Conservation (phyloP, 2,329 filamentous ascomycete species). For the Basipetospora chlamydospora region DNA sequence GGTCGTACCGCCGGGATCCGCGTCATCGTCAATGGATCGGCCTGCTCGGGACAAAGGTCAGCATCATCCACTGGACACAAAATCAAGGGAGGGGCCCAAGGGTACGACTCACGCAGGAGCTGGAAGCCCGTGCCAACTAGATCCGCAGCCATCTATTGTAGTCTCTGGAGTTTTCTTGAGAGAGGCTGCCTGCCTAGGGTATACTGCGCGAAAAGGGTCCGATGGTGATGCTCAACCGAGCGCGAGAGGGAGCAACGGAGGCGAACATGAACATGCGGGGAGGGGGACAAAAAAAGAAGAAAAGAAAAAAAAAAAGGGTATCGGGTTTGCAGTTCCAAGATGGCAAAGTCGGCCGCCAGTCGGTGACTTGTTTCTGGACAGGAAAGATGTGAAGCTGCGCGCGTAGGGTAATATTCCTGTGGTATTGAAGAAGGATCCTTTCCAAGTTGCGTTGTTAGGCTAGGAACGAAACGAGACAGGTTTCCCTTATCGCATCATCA, state of each 20-base stretch:
- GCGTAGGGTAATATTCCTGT: too few relatives aligned
- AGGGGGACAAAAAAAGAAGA: too few relatives aligned
- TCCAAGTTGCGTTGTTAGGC: too few relatives aligned
- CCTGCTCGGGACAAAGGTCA: constrained; percentile 1
- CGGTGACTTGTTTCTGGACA: too few relatives aligned
- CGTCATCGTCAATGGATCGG: constrained; percentile 9
- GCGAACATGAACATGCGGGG: constrained; percentile 4
- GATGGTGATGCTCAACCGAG: constrained; percentile 5
- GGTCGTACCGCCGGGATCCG: constrained; percentile 10
- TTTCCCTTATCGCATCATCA: too few relatives aligned
- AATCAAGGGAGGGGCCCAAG: not conserved
- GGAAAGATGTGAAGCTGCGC: too few relatives aligned
- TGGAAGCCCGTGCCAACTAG: constrained; percentile 8
- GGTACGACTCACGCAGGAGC: constrained; percentile 8
- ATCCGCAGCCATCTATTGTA: not conserved
- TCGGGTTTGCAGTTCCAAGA: too few relatives aligned
- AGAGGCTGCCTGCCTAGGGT: constrained; percentile 1
- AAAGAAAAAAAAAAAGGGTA: too few relatives aligned
- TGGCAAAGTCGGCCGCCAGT: too few relatives aligned
- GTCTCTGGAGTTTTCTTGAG: not conserved
- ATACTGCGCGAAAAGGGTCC: constrained; percentile 4
- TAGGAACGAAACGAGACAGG: too few relatives aligned
- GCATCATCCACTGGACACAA: not conserved
- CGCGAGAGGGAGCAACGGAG: not conserved
- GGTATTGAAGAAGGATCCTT: too few relatives aligned